Percentiles rank a stretch among this genome's conserved stretches.
Conservation (phyloP, 441 rosid genomes). For the Brassica hybrid region DNA sequence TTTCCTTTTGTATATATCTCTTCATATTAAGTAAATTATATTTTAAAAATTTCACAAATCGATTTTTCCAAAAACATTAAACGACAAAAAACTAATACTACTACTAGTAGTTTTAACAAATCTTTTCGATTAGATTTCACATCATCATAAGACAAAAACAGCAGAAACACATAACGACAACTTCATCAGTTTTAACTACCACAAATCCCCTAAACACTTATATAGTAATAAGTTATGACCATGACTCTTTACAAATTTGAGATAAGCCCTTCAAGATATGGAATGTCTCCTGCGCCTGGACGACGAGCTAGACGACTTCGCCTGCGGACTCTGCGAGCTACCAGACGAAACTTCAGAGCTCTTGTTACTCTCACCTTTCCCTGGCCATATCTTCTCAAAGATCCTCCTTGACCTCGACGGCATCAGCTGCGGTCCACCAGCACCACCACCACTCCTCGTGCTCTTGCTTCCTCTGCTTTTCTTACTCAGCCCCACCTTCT, state of each 20-base stretch:
- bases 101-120: too few species aligned
- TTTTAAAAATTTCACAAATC: too few species aligned
- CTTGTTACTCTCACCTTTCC: conserved; percentile 62
- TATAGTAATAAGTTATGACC: conserved; percentile 5
- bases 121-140: too few species aligned
- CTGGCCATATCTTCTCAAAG: conserved; percentile 81
- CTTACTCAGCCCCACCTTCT: conserved; percentile 48
- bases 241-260: conserved; percentile 36
- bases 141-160: background rate
- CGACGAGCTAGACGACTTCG: conserved; percentile 75
- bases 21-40: too few species aligned
- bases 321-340: conserved; percentile 90
- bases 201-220: conserved; percentile 25
- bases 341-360: conserved; percentile 90
- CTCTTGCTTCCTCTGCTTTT: conserved; percentile 63
- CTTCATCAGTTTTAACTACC: conserved; percentile 26
- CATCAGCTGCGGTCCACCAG: conserved; percentile 53
- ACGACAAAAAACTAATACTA: too few species aligned
- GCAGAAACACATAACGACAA: background rate
- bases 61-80: too few species aligned
- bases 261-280: conserved; percentile 51
- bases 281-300: conserved; percentile 82
- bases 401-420: conserved; percentile 93
- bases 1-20: too few species aligned
- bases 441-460: conserved; percentile 66